Evolutionary conservation across 495 filamentous ascomycete species (phyloP).

Genomic region (Tuber magnatum): DNA sequence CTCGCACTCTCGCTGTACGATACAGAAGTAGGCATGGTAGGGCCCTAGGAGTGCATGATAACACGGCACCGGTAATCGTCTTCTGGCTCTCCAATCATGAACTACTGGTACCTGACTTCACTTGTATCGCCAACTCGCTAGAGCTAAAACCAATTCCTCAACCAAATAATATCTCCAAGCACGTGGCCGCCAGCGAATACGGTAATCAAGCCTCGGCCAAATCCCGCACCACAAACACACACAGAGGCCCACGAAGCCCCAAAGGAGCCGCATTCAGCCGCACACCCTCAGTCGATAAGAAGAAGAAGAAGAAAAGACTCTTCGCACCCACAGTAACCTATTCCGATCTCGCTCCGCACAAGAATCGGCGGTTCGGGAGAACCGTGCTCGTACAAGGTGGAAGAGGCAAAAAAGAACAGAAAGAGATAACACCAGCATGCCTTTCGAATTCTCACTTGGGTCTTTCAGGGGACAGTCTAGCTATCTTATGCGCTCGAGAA

Average conservation of each 20-base stretch:
- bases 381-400: background rate
- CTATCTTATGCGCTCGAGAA: conserved; percentile 31
- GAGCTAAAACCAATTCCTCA: background rate
- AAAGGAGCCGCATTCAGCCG: background rate
- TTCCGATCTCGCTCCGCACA: background rate
- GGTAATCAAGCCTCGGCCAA: background rate
- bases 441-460: conserved; percentile 26
- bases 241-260: background rate
- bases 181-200: background rate
- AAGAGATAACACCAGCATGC: conserved; percentile 2
- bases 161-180: background rate
- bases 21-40: background rate
- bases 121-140: background rate
- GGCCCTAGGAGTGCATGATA: background rate
- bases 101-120: background rate
- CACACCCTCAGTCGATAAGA: background rate
- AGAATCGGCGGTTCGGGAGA: background rate
- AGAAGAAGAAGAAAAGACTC: background rate
- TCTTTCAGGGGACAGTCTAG: conserved; percentile 20
- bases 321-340: too few species aligned
- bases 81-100: background rate
- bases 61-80: background rate
- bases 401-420: background rate
- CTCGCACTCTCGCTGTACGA: background rate
- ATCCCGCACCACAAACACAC: background rate